These are phyloP conservation scores for Pseudopediastrum boryanum DNA, from an alignment of 139 green algal genomes.

Conservation along the genomic window DNA sequence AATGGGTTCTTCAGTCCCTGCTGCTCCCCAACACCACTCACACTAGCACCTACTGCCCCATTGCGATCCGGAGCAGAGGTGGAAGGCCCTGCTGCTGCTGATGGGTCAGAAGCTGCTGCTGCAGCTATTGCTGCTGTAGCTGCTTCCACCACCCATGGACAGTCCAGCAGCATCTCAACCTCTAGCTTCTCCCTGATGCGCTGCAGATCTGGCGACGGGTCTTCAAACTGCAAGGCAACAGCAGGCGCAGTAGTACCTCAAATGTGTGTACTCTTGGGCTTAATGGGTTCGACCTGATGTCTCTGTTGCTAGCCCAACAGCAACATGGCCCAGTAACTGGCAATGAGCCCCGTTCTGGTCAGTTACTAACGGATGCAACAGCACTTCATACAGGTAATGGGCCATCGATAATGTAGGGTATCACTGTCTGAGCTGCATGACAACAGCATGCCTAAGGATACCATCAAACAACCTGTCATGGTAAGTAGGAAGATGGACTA, in stretches of 20 bases:
- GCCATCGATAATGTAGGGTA: neutral
- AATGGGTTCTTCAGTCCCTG: neutral
- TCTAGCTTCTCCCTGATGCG: slow-evolving; percentile 74
- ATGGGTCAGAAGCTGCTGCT: slow-evolving; percentile 1
- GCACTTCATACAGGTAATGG: neutral
- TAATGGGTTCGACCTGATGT: neutral
- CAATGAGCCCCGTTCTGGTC: neutral
- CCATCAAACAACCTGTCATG: neutral
- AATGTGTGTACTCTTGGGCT: neutral
- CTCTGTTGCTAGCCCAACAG: neutral
- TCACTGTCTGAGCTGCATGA: neutral
- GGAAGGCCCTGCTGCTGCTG: neutral
- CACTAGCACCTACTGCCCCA: slow-evolving; percentile 30
- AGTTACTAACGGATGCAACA: neutral
- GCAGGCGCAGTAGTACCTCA: neutral
- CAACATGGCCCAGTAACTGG: neutral
- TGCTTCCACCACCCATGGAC: slow-evolving; percentile 45
- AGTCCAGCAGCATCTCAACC: slow-evolving; percentile 48
- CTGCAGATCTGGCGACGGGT: slow-evolving; percentile 82
- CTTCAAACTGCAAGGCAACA: slow-evolving; percentile 69
- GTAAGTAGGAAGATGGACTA: neutral
- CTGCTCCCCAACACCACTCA: neutral
- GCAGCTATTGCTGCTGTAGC: slow-evolving; percentile 42
- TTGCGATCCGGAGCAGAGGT: slow-evolving; percentile 22
- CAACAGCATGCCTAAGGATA: neutral